These are phyloP conservation scores for Teunomyces cretensis DNA, from an alignment of 805 yeast species.

Conservation along the genomic window DNA sequence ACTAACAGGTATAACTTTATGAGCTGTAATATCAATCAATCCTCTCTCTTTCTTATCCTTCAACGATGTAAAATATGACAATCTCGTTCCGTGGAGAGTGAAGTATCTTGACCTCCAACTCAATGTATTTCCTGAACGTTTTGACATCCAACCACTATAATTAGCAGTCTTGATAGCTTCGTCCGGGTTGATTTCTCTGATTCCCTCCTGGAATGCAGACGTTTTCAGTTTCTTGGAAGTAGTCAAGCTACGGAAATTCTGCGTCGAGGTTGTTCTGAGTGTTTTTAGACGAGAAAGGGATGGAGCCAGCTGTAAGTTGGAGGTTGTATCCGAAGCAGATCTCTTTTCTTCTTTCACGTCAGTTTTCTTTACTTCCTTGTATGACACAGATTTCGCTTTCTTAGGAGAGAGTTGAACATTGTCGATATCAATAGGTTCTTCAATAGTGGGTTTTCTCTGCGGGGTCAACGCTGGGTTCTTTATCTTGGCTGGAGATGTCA, in stretches of 20 bases:
- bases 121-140: constrained; percentile 74
- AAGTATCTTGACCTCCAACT: constrained; percentile 89
- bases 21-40: constrained; percentile 92
- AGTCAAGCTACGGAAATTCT: constrained; percentile 46
- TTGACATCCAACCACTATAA: constrained; percentile 94
- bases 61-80: constrained; percentile 80
- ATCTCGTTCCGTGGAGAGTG: constrained; percentile 86
- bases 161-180: constrained; percentile 76
- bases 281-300: constrained; percentile 46
- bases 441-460: constrained; percentile 7
- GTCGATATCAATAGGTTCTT: constrained; percentile 29
- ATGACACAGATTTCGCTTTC: constrained; percentile 25
- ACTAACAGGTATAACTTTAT: constrained; percentile 74
- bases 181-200: constrained; percentile 69
- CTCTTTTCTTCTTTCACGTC: constrained; percentile 22
- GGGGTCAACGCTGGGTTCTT: constrained; percentile 10
- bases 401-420: constrained; percentile 35
- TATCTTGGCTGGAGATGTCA: constrained; percentile 26
- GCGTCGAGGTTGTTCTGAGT: constrained; percentile 53
- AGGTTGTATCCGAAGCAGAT: constrained; percentile 38
- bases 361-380: constrained; percentile 30
- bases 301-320: constrained; percentile 7
- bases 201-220: constrained; percentile 86
- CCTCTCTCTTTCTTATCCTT: constrained; percentile 87
- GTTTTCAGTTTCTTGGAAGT: constrained; percentile 61